Evolutionary conservation across 2,329 filamentous ascomycete species (phyloP), one percentile per base, ranked within the genome.

Genomic region (Zymoseptoria crescenta): DNA sequence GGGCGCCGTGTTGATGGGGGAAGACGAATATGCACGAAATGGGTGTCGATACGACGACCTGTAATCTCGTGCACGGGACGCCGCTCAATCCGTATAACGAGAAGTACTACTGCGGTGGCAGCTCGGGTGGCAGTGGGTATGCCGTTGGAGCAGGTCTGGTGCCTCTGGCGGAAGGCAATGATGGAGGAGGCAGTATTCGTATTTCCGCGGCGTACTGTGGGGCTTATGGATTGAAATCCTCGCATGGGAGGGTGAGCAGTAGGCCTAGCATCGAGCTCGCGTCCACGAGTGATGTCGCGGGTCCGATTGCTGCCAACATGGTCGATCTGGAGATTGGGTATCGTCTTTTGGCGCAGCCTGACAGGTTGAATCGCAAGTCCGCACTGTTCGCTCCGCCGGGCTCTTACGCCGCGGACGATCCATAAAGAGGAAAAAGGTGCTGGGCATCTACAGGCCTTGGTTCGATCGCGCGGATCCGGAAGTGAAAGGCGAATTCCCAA

Each of bases 281-380:
- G 27, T 78, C 80, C 35, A 87, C 82, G 0, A 85, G 84, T 35
- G 83, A 82, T 58, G 87, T 94, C 16, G 78, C 83, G 6, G 89
- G 90, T 0, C 91, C 92, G 7, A 82, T 96, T 68, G 87, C 89
- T 16, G 81, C 84, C 53, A 93, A 82, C 57, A 88, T 88, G 62
- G 79, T 85, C 41, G 92, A 96, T 68, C 82, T 96, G 5, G 87
- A 87, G 62, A 80, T 91, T 56, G 87, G 88, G n/a, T 96, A 94
- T 76, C 85, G 89, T 54, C 72, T 89, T 67, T 91, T 95, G 81
- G 82, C 88, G 1, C 81, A 84, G 56, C 88, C 90, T 0, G 82
- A 96, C 67, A 83, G 86, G 0, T 74, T 79, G 2, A 81, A 87
- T 70, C 76, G 80, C 0, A 74, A 80, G 7, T 87, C 87, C 19